Conservation (phyloP, 2,329 filamentous ascomycete genomes). For the Tolypocladium sp. region DNA sequence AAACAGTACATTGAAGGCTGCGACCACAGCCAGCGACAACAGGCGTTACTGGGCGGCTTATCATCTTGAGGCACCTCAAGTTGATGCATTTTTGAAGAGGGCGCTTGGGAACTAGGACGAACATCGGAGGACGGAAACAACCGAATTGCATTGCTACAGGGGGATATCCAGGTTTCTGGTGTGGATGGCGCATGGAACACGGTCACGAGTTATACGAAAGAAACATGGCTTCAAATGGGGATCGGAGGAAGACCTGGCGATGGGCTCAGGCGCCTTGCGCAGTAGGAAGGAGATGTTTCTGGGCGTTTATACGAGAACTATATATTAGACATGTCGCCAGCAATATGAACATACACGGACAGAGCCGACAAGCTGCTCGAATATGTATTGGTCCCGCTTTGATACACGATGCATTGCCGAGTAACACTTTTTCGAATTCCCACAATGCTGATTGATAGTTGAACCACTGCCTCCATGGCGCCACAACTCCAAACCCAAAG, state of each 20-base stretch:
- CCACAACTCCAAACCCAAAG: slow-evolving; percentile 13
- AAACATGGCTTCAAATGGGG: background rate
- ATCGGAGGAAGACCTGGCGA: background rate
- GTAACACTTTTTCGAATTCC: background rate
- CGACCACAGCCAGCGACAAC: background rate
- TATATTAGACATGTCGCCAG: background rate
- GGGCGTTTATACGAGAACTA: background rate
- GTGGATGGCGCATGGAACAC: background rate
- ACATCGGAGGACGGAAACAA: background rate
- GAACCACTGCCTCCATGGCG: background rate
- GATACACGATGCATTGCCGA: background rate
- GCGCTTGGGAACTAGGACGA: background rate
- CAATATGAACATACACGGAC: background rate
- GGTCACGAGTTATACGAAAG: background rate
- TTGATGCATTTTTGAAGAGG: background rate
- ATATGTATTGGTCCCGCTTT: background rate
- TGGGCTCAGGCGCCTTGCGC: background rate
- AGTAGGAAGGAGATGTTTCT: background rate
- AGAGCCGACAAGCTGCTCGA: background rate
- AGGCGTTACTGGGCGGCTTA: background rate
- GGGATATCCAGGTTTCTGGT: background rate
- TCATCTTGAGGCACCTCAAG: background rate
- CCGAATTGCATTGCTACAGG: background rate
- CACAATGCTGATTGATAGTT: background rate
- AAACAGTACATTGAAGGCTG: background rate